Base-by-base conservation (phyloP, 2,329 filamentous ascomycete species). In the Aspergillus alliaceus region DNA sequence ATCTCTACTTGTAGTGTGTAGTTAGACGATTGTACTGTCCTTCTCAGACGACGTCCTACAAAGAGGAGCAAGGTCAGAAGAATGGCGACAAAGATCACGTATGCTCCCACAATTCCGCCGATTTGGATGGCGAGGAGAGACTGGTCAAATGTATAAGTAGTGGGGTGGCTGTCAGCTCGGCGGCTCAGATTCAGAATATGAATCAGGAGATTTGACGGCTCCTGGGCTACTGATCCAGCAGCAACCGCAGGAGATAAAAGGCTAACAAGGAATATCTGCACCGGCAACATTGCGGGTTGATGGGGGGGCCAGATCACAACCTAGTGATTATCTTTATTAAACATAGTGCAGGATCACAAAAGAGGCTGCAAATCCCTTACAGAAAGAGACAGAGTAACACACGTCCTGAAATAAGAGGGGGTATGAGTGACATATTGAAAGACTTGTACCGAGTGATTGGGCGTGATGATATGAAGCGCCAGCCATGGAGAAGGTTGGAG, bases 71-170 rank as follows among this genome's bases (percentile, higher is more conserved):
- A 77, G 32, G 85, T 79, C 66, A 90, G 87, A 66, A 95, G 85
- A 66, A 95, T 75, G 67, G 91, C 81, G 69, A 96, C 82, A 34
- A 86, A 90, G 59, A 91, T 74, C 57, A 93, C 82, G 84, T 97
- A 97, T 58, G 90, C 88, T 59, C 88, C 91, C 58, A 93, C 83
- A 59, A 98, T 90, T 64, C 88, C 91, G 62, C 90, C 89, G 65
- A 97, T 87, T 74, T 97, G 89, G 58, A 86, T 87, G 18, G 92
- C 91, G 22, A 97, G 84, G 55, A 89, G 85, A 18, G 82, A 76
- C 61, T 78, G 78, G 71, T 92, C 81, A 66, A 86, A 79, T 49
- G 85, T 73, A 20, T 61, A 62, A 4, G 54, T 55, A 4, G 54
- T 61, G n/a, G 59, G 51, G 47, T 59, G 51, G 11, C 48, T 25